phyloP scores from a whole-genome alignment of 345 rosid species.

The Citrus australasica region DNA sequence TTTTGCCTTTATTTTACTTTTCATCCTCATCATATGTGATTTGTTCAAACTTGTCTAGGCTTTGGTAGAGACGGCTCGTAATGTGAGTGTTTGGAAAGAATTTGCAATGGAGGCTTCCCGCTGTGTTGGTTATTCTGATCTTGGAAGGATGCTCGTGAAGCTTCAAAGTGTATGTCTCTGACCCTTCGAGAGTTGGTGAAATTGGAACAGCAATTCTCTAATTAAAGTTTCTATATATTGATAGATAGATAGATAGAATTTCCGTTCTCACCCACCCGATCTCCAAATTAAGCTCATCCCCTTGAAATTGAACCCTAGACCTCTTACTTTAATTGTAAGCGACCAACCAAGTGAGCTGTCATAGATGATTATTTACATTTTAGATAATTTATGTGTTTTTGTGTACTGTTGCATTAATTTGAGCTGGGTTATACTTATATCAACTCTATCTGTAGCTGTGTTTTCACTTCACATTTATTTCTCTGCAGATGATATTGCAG shows the following conservation, averaged over 20 bases:
- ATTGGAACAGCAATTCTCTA: neutral
- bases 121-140: constrained; percentile 71
- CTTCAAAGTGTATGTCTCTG: constrained; percentile 64
- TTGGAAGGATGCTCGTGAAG: constrained; percentile 89
- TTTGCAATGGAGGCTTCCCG: constrained; percentile 87
- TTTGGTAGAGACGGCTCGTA: constrained; percentile 65
- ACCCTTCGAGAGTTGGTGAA: neutral
- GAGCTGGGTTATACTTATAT: neutral
- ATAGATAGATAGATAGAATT: neutral
- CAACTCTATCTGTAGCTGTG: neutral
- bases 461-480: neutral
- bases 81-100: constrained; percentile 83
- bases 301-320: neutral
- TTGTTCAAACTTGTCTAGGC: constrained; percentile 49
- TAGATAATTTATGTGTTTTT: neutral
- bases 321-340: neutral
- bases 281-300: neutral
- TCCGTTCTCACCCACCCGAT: neutral
- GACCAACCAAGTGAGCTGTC: neutral
- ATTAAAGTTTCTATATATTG: neutral
- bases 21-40: constrained; percentile 5
- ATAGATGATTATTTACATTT: neutral
- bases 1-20: constrained; percentile 5
- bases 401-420: neutral
- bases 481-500: constrained; percentile 73